Evolutionary conservation across 495 filamentous ascomycete species (phyloP).

Genomic region (Neurospora pannonica): DNA sequence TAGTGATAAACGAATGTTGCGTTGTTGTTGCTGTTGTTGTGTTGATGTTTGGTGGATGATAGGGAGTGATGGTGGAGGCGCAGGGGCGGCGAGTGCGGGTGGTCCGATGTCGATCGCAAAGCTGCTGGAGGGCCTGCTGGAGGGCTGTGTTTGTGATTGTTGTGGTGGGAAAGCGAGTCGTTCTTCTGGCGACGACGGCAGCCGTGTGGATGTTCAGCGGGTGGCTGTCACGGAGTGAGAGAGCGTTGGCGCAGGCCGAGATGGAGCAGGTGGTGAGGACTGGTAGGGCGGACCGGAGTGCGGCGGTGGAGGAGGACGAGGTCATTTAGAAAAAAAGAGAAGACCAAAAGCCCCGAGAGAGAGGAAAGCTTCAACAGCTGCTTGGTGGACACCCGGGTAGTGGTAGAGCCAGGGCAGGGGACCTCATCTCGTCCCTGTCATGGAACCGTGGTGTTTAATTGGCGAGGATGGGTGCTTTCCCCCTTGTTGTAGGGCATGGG

Average conservation of each 20-base stretch:
- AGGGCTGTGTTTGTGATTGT: neutral
- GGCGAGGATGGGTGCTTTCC: neutral
- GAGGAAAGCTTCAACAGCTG: neutral
- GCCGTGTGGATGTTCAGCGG: conserved; percentile 24
- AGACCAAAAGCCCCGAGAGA: neutral
- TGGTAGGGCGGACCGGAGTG: neutral
- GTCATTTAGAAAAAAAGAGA: conserved; percentile 22
- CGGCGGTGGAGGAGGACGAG: conserved; percentile 16
- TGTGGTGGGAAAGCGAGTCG: conserved; percentile 13
- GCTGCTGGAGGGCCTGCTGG: neutral
- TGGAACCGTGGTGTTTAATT: neutral
- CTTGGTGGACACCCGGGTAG: neutral
- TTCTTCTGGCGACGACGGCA: conserved; percentile 24
- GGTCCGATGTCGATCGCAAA: conserved; percentile 9
- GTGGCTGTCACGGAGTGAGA: conserved; percentile 25
- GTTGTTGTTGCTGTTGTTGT: conserved; percentile 1
- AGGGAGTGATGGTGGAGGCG: conserved; percentile 12
- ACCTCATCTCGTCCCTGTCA: conserved; percentile 5
- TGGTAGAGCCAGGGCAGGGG: neutral
- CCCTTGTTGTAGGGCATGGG: neutral
- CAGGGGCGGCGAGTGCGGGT: conserved; percentile 15
- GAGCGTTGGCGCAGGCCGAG: conserved; percentile 26
- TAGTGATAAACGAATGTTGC: conserved; percentile 10
- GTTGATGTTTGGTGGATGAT: conserved; percentile 16
- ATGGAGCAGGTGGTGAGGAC: conserved; percentile 18